Evolutionary conservation across 192 early-diverging fungal genomes (phyloP), one percentile per base, ranked within the genome.

Genomic region (Coemansia sp.): DNA sequence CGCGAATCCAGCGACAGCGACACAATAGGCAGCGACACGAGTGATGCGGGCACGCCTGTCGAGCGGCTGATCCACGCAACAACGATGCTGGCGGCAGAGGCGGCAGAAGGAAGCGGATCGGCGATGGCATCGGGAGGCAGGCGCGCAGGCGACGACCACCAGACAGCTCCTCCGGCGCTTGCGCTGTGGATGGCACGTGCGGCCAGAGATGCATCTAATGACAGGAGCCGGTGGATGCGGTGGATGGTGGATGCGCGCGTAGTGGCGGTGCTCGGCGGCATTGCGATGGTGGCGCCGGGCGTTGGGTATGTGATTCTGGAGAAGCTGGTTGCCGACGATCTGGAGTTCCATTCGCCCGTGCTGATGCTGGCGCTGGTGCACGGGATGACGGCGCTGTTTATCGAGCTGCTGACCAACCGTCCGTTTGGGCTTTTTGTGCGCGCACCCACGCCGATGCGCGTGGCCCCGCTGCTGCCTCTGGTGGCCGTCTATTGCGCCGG

Each of bases 291-390:
- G 5, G 68, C 11, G 2, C 65, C 59, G 8, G 42, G 43, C 0
- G 54, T 76, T 1, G 66, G 21, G 10, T 69, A 49, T 21, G 41
- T 70, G 3, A 42, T 65, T 8, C 22, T 71, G 42, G 65, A 75
- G 54, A 75, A 75, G 68, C 55, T 66, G 15, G 11, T 80, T 5
- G 69, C 63, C 0, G 78, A 80, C 22, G 63, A 66, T 5, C 37
- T 63, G 26, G 60, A 39, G 11, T 72, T 75, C 22, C 59, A 69
- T 3, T 62, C 52, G 16, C 72, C 78, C 9, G 68, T 67, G 18
- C 51, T 75, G 42, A 48, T 72, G 69, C 78, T 72, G 52, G 61
- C 74, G 10, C 45, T 69, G 36, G 43, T 67, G 8, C 61, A 68
- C 18, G 72, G 42, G 5, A 11, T 66, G 19, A 58, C 70, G 1